Base-by-base conservation (phyloP, 495 filamentous ascomycete genomes). In the Annulohypoxylon bovei region DNA sequence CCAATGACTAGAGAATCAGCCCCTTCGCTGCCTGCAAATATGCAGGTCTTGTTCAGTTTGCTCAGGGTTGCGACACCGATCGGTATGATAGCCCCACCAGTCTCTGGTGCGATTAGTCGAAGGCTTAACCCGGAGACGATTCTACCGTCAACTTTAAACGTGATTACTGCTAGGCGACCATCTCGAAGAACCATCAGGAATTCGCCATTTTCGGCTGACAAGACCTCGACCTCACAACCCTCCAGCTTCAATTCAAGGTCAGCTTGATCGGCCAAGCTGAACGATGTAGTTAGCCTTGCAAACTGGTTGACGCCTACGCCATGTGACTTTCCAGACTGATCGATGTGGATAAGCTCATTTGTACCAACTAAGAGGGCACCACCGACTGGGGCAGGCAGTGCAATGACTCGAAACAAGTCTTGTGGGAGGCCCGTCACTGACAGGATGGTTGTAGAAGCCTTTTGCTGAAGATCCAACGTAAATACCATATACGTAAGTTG, bases 251-350 rank as follows among this genome's bases (percentile, higher is more conserved):
- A 84, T 11, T 84, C 84, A 60, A 98, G 81, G 58, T 94, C 88
- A 0, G 91, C 92, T 76, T 98, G 95, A 77, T 98, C 95, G 7
- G 85, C 83, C 77, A 99, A 88, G 46, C 80, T 79, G 72, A 97
- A 97, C 2, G 90, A 84, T 8, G 95, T 98, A 49, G 86, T 84
- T 60, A 90, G 84, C 72, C 89, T 91, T 8, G 93, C 88, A 79
- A 97, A 96, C 25, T 90, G 88, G 73, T 99, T 99, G 71, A 98
- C 93, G n/a, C 90, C 95, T 39, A 98, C 91, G 8, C 93, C 95
- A 74, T 91, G 97, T 12, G 93, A 88, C 79, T 96, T 98, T 4
- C 95, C 95, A 11, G 92, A 90, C 83, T 98, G 96, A 76, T 98
- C 95, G 65, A 99, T 90, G 79, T 99, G 96, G 61, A 99, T 92